phyloP scores from a whole-genome alignment of 805 yeast species.

The Starmerella powellii region DNA sequence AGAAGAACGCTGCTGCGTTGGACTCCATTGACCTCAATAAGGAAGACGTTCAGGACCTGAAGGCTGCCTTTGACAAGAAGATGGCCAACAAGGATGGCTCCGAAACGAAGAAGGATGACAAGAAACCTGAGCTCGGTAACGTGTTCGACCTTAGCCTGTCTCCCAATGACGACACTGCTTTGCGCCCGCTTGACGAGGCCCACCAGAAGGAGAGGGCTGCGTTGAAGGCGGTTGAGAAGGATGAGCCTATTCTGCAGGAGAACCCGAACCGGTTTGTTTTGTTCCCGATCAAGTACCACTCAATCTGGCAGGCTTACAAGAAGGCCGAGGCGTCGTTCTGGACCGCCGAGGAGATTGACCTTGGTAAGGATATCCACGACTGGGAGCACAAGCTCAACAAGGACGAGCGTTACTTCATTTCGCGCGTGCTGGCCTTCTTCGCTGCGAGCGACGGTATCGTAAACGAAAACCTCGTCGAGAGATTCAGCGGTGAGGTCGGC shows the following conservation, averaged over 20 bases:
- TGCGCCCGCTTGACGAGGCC: conserved; percentile 20
- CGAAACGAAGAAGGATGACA: conserved; percentile 29
- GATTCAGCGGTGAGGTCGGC: conserved; percentile 94
- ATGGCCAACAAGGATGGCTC: conserved; percentile 27
- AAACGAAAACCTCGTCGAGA: conserved; percentile 93
- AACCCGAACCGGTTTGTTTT: conserved; percentile 82
- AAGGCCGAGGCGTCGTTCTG: conserved; percentile 99
- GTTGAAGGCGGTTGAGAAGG: conserved; percentile 63
- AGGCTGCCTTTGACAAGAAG: conserved; percentile 13
- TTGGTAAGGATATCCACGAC: conserved; percentile 80
- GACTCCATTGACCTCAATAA: conserved; percentile 38
- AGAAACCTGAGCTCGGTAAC: background rate
- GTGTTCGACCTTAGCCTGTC: conserved; percentile 21
- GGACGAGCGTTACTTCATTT: conserved; percentile 83
- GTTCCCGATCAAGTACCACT: conserved; percentile 93
- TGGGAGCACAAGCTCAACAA: conserved; percentile 85
- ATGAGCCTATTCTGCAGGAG: conserved; percentile 78
- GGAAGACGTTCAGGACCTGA: conserved; percentile 23
- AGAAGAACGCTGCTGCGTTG: conserved; percentile 47
- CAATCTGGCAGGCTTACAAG: conserved; percentile 97
- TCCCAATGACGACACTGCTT: conserved; percentile 10
- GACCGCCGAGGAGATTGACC: conserved; percentile 98
- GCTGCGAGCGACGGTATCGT: conserved; percentile 99
- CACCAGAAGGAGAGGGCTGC: conserved; percentile 28
- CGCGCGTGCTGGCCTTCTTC: conserved; percentile 90